Evolutionary conservation across 2,329 filamentous ascomycete genomes (phyloP).

Genomic region (Penicillium sp.): DNA sequence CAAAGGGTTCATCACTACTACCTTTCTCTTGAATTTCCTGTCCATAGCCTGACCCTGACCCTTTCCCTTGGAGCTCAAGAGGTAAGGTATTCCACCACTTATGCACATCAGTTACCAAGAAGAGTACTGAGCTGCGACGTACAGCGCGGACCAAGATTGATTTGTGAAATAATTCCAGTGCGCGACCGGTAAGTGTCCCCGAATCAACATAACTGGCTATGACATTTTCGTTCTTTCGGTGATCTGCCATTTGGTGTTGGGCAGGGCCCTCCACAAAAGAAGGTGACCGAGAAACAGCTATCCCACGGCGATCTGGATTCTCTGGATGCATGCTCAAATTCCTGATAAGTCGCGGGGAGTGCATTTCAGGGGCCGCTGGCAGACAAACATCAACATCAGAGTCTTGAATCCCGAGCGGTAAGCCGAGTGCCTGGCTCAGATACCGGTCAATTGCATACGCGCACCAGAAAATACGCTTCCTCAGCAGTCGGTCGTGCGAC

Average conservation of each 20-base stretch:
- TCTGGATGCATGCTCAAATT: background rate
- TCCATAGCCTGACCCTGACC: background rate
- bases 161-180: conserved; percentile 44
- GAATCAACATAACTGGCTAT: conserved; percentile 43
- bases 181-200: conserved; percentile 40
- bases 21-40: background rate
- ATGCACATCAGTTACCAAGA: conserved; percentile 42
- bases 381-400: conserved; percentile 48
- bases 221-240: conserved; percentile 30
- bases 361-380: conserved; percentile 45
- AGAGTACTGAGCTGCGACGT: conserved; percentile 37
- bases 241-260: conserved; percentile 8
- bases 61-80: conserved; percentile 24
- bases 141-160: conserved; percentile 43
- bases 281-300: background rate
- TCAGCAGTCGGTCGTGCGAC: conserved; percentile 40
- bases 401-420: conserved; percentile 44
- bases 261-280: background rate
- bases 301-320: background rate
- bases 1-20: conserved; percentile 22
- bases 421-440: conserved; percentile 40
- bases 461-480: conserved; percentile 45
- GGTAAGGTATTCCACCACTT: conserved; percentile 47
- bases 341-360: conserved; percentile 26
- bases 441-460: conserved; percentile 45